phyloP scores from a whole-genome alignment of 1,284 basidiomycete species.

The Trichosporon inkin region DNA sequence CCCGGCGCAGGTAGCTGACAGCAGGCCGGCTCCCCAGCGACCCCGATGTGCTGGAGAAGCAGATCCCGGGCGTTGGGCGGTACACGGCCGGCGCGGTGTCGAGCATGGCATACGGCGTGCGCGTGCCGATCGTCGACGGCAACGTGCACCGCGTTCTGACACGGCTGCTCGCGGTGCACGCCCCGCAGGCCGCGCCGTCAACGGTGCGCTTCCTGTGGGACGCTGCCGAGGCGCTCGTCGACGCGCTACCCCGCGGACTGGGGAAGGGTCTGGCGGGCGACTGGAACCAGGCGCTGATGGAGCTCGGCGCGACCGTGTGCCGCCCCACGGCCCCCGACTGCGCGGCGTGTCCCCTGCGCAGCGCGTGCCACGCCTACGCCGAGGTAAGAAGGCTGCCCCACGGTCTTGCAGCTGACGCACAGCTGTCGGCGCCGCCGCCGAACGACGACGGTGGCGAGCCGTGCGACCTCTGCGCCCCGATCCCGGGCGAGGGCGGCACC shows the following conservation, averaged over 20 bases:
- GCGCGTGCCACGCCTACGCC: conserved; percentile 64
- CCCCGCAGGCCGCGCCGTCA: conserved; percentile 69
- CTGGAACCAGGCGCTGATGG: conserved; percentile 65
- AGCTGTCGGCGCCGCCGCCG: conserved; percentile 24
- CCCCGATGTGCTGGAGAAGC: conserved; percentile 72
- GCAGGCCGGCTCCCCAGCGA: conserved; percentile 65
- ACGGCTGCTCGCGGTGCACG: conserved; percentile 74
- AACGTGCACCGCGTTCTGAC: conserved; percentile 82
- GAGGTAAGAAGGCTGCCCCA: conserved; percentile 39
- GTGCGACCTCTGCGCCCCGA: conserved; percentile 67
- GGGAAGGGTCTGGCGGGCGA: conserved; percentile 59
- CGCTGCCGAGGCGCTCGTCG: conserved; percentile 66
- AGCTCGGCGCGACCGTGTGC: conserved; percentile 82
- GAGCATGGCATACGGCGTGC: conserved; percentile 82
- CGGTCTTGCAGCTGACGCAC: conserved; percentile 6
- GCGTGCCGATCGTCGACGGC: conserved; percentile 81
- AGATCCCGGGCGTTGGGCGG: conserved; percentile 83
- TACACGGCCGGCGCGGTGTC: conserved; percentile 80
- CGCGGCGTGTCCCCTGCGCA: conserved; percentile 63
- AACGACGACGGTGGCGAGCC: conserved; percentile 59
- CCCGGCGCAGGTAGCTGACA: conserved; percentile 8
- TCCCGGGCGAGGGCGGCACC: conserved; percentile 45
- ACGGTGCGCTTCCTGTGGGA: conserved; percentile 79
- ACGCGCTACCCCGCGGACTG: conserved; percentile 46
- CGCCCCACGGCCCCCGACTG: conserved; percentile 76